Conservation (phyloP, 208 protist species). For the Acanthamoeba culbertsoni region DNA sequence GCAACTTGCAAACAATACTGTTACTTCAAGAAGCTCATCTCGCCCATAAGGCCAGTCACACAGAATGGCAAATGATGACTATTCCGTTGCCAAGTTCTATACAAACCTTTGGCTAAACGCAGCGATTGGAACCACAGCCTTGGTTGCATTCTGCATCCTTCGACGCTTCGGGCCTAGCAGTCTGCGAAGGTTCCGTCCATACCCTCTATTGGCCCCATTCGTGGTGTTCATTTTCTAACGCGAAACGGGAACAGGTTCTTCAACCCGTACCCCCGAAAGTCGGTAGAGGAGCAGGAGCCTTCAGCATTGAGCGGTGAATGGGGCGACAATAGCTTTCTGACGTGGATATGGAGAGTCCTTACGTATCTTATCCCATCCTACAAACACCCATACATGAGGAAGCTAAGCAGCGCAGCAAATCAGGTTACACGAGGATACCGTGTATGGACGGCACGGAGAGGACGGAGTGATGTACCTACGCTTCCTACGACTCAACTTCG, state of each 20-base stretch:
- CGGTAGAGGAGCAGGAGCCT: background rate
- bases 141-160: background rate
- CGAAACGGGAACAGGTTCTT: background rate
- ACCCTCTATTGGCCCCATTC: too few species aligned
- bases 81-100: conserved; percentile 21
- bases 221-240: background rate
- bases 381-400: background rate
- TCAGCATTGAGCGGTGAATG: background rate
- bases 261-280: background rate
- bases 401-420: background rate
- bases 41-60: background rate
- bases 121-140: background rate
- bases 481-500: background rate
- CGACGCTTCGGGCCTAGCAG: background rate
- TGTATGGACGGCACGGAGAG: background rate
- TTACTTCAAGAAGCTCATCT: background rate
- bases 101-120: conserved; percentile 36
- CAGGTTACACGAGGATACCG: background rate
- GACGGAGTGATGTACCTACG: conserved; percentile 37
- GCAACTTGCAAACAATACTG: background rate
- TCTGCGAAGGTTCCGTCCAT: background rate
- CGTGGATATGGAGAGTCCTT: background rate
- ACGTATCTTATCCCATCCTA: background rate
- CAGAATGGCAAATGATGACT: background rate
- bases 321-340: background rate